Evolutionary conservation across 805 yeast species (phyloP), one percentile per base, ranked within the genome.

Genomic region (Danielia reshetovae): DNA sequence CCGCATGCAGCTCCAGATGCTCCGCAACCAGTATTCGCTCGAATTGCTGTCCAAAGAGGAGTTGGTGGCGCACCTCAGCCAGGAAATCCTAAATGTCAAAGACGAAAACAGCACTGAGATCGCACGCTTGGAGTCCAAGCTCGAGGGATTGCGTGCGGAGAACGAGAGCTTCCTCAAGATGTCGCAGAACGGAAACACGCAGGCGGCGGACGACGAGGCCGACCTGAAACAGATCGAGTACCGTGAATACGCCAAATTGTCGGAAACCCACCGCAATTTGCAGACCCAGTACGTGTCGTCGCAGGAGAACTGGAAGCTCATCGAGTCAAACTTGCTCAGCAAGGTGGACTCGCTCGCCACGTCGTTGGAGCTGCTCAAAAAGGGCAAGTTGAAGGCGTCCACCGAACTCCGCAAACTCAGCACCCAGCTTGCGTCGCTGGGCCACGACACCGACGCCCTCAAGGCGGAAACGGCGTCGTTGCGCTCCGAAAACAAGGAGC

Each of bases 231-330:
- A 40, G 8, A 45, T 53, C 4, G 62, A 60, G 24, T 68, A 65
- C 30, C 67, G 61, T n/a, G 68, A 68, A 10, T 70, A 58, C 35
- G 54, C 66, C 19, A 71, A 67, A 43, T 43, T 73, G 17, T 46
- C 64, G 6, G 63, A 67, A 22, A 71, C 74, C 26, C 78, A 80
- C 44, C 76, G 72, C 28, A 60, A 71, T 11, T 51, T 85, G 14
- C 88, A 83, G 49, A 63, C 75, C 2, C 93, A 88, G 54, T 81
- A 85, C 45, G 73, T 84, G 6, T 72, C 79, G 11, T 83, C 90
- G 0, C 81, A 81, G 37, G 86, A 81, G 43, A 85, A 82, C 54
- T 86, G 96, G 95, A 80, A 82, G 37, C 64, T 78, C 13, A 79
- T 87, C 27, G 97, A 93, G 56, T 72, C 82, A 25, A 68, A 77